phyloP scores from a whole-genome alignment of 768 basidiomycete genomes.

The Neoboletus magnificus region DNA sequence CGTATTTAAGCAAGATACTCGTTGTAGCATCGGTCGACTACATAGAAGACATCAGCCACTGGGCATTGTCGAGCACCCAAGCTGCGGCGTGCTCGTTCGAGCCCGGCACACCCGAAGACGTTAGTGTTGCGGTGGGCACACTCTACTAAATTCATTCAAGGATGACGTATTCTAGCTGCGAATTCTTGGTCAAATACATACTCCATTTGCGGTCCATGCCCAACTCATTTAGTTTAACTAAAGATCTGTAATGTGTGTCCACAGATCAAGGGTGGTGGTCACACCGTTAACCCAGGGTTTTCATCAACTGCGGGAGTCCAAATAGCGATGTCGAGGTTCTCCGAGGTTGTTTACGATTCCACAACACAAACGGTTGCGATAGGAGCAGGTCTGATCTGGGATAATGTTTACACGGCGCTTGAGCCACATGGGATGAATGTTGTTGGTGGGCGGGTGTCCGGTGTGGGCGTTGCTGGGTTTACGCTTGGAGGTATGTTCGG shows the following conservation, averaged over 20 bases:
- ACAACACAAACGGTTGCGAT: constrained; percentile 38
- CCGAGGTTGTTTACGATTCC: constrained; percentile 38
- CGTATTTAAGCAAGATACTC: background rate
- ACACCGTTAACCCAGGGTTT: constrained; percentile 51
- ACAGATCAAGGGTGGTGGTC: constrained; percentile 63
- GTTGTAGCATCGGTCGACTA: constrained; percentile 32
- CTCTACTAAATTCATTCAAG: background rate
- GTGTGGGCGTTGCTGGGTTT: constrained; percentile 60
- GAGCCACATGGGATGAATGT: constrained; percentile 50
- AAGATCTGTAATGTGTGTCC: too few relatives aligned
- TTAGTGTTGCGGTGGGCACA: constrained; percentile 43
- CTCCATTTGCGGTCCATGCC: constrained; percentile 23
- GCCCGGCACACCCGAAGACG: constrained; percentile 51
- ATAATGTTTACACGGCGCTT: constrained; percentile 55
- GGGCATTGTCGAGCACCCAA: constrained; percentile 49
- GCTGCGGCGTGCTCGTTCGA: constrained; percentile 52
- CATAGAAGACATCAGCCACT: constrained; percentile 44
- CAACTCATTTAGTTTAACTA: background rate
- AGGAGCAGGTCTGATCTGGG: constrained; percentile 53
- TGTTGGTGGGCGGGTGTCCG: constrained; percentile 52
- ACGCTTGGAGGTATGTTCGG: constrained; percentile 45
- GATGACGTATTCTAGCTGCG: constrained; percentile 1
- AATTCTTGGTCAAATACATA: constrained; percentile 42
- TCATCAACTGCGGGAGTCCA: constrained; percentile 58
- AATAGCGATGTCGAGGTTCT: constrained; percentile 52